These are phyloP conservation scores for Lactuca saligna DNA, from an alignment of 129 eudicot species.

Conservation along the genomic window DNA sequence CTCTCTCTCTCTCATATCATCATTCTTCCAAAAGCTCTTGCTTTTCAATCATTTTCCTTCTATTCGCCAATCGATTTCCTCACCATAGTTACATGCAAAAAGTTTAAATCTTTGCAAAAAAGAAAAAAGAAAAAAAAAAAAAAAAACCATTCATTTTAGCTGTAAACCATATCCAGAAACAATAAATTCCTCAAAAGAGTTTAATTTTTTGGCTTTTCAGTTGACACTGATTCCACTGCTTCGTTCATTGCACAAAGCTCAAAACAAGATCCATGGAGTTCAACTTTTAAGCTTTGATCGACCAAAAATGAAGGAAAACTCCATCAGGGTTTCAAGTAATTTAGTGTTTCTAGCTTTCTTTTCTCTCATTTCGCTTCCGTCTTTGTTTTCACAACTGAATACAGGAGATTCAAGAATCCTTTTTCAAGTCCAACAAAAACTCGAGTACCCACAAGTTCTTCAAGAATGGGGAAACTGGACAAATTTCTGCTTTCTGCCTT, in stretches of 20 bases:
- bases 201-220: background rate
- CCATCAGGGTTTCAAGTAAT: conserved; percentile 6
- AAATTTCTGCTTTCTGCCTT: conserved; percentile 71
- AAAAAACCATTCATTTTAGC: conserved; percentile 26
- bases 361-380: conserved; percentile 25
- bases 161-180: conserved; percentile 33
- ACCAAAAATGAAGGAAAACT: conserved; percentile 17
- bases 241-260: conserved; percentile 27
- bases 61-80: conserved; percentile 2
- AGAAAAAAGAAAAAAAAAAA: background rate
- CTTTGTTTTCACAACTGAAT: conserved; percentile 50
- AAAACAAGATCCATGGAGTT: conserved; percentile 30
- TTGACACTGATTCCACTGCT: conserved; percentile 22
- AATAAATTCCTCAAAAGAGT: conserved; percentile 19
- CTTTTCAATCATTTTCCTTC: conserved; percentile 36
- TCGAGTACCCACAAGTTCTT: conserved; percentile 70
- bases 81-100: conserved; percentile 36
- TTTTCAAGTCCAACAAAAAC: conserved; percentile 59
- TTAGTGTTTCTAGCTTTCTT: conserved; percentile 34
- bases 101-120: conserved; percentile 17
- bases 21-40: conserved; percentile 17
- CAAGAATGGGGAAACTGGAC: conserved; percentile 78
- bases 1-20: conserved; percentile 7
- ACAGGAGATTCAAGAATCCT: conserved; percentile 64
- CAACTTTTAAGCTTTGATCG: conserved; percentile 22